Conservation (phyloP, 306 rosid genomes). For the Phaseolus lunatus region DNA sequence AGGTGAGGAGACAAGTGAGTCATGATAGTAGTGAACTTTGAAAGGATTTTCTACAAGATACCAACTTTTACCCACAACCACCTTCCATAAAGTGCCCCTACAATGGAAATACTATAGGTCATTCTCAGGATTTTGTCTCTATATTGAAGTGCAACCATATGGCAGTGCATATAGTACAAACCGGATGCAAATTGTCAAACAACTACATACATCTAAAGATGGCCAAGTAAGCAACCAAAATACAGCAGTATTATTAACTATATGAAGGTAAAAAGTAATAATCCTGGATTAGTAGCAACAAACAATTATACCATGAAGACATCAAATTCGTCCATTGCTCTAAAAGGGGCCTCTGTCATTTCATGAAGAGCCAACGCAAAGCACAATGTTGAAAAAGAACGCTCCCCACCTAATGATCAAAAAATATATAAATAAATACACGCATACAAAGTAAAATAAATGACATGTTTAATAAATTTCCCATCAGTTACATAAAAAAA, state of each 20-base stretch:
- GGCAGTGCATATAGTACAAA: background rate
- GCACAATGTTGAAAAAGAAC: conserved; percentile 95
- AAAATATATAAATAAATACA: background rate
- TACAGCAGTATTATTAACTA: background rate
- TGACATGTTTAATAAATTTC: background rate
- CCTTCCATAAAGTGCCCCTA: background rate
- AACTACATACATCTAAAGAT: background rate
- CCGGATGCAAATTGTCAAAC: conserved; percentile 7
- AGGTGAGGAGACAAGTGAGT: background rate
- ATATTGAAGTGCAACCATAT: background rate
- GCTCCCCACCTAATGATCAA: conserved; percentile 80
- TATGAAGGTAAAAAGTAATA: background rate
- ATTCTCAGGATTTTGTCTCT: background rate
- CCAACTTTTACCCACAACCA: background rate
- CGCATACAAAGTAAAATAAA: conserved; percentile 8
- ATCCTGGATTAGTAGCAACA: conserved; percentile 6
- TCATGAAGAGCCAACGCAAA: conserved; percentile 91
- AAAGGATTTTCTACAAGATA: background rate
- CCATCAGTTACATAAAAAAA: background rate
- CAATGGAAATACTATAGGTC: background rate
- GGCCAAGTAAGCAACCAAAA: conserved; percentile 6
- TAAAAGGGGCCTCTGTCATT: conserved; percentile 94
- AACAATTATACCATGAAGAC: conserved; percentile 79
- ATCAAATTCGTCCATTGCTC: conserved; percentile 98
- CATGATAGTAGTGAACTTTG: background rate